Conservation (phyloP, 2,329 filamentous ascomycete genomes). For the Emmonsia crescens region DNA sequence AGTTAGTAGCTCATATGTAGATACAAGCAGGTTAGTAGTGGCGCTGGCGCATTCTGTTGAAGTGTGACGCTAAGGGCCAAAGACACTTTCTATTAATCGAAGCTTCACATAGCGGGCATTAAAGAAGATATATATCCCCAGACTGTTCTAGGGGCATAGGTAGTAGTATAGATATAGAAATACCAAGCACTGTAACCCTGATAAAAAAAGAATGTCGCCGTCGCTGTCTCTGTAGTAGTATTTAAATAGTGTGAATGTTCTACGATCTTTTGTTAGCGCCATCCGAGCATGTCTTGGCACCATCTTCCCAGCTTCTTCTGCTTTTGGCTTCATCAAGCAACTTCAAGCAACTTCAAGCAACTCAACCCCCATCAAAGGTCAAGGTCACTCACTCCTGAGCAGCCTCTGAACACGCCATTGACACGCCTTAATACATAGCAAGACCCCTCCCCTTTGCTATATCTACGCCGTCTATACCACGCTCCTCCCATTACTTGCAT, state of each 20-base stretch:
- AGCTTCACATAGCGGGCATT: not conserved
- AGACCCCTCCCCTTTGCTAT: not conserved
- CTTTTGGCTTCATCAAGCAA: not conserved
- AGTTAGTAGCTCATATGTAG: no score
- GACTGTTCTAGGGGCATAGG: not conserved
- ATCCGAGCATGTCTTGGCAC: not conserved
- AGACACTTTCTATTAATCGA: not conserved
- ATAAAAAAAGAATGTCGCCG: not conserved
- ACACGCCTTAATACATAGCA: not conserved
- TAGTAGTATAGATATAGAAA: not conserved
- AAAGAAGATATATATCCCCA: not conserved
- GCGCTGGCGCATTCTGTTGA: not conserved
- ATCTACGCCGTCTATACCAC: not conserved
- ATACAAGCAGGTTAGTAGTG: no score
- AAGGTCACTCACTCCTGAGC: not conserved
- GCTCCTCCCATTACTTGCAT: not conserved
- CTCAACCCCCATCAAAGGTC: no score
- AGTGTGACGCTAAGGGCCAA: no score
- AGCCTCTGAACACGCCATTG: not conserved
- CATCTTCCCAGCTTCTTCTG: not conserved
- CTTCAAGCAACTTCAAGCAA: not conserved
- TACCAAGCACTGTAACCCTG: not conserved
- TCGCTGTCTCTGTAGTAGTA: no score
- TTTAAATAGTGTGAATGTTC: not conserved
- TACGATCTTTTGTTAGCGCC: not conserved